Evolutionary conservation across 2,329 filamentous ascomycete genomes (phyloP).

Genomic region (Samsoniella hepiali): DNA sequence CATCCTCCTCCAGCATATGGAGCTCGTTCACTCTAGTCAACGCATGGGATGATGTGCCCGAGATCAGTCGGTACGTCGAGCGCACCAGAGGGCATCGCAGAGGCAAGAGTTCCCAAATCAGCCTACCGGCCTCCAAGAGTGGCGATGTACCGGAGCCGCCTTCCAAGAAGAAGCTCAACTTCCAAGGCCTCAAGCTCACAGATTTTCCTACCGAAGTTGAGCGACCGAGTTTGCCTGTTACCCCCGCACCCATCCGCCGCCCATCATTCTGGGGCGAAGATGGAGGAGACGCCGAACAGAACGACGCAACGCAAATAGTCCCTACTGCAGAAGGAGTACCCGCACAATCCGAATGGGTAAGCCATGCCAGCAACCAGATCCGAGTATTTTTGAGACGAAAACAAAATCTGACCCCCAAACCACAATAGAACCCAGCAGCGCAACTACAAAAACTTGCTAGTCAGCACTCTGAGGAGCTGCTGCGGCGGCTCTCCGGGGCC

Average conservation of each 20-base stretch:
- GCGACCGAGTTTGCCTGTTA: constrained; percentile 84
- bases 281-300: constrained; percentile 40
- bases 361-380: constrained; percentile 38
- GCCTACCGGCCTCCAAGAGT: neutral
- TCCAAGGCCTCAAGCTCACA: constrained; percentile 59
- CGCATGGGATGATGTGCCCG: constrained; percentile 88
- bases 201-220: constrained; percentile 84
- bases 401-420: constrained; percentile 15
- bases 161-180: constrained; percentile 9
- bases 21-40: constrained; percentile 72
- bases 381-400: neutral
- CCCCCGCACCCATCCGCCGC: constrained; percentile 74
- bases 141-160: neutral
- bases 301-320: constrained; percentile 56
- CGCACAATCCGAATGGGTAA: constrained; percentile 89
- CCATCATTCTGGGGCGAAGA: constrained; percentile 62
- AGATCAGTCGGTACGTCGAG: constrained; percentile 85
- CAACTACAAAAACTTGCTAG: constrained; percentile 68
- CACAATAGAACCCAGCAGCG: constrained; percentile 64
- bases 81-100: constrained; percentile 62
- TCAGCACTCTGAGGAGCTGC: constrained; percentile 61
- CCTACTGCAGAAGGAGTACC: constrained; percentile 81
- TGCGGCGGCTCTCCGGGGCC: constrained; percentile 47
- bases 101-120: constrained; percentile 35
- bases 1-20: constrained; percentile 60